A percentile compares a stretch with the other conserved stretches of the same genome.
These are phyloP conservation scores for Orbilia quercus DNA, from an alignment of 2,329 filamentous ascomycete species.

Conservation along the genomic window DNA sequence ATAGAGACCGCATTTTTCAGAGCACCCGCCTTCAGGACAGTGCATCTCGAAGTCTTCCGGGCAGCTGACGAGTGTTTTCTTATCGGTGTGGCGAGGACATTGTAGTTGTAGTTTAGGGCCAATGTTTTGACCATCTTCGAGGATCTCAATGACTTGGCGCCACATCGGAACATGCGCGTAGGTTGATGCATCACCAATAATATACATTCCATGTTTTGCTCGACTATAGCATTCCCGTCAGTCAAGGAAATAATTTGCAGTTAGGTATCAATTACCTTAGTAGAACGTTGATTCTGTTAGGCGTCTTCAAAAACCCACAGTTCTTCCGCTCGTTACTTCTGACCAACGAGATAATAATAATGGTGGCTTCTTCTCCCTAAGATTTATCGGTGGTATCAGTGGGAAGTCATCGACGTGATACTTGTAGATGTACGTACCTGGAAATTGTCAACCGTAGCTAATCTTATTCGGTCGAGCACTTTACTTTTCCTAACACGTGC, in stretches of 20 bases:
- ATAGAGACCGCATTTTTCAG: constrained; percentile 64
- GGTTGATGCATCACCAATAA: constrained; percentile 75
- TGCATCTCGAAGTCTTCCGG: constrained; percentile 71
- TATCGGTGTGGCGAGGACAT: constrained; percentile 72
- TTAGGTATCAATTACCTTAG: constrained; percentile 53
- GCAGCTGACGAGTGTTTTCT: constrained; percentile 66
- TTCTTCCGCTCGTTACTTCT: constrained; percentile 72
- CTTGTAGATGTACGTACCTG: constrained; percentile 30
- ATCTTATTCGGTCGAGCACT: constrained; percentile 59
- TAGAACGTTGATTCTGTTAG: constrained; percentile 60
- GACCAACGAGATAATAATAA: constrained; percentile 77
- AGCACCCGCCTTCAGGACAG: constrained; percentile 73
- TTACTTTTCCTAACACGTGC: constrained; percentile 58
- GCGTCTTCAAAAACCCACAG: constrained; percentile 71
- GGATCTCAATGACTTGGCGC: constrained; percentile 62
- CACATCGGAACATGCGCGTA: constrained; percentile 66
- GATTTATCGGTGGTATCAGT: constrained; percentile 65
- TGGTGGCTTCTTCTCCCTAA: constrained; percentile 81
- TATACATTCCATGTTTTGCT: constrained; percentile 76
- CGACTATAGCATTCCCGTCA: constrained; percentile 64
- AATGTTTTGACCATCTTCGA: constrained; percentile 66
- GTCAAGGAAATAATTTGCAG: not conserved
- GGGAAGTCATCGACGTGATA: not conserved
- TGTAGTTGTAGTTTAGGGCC: constrained; percentile 68
- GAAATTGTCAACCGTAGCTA: constrained; percentile 60